Evolutionary conservation across 2,329 filamentous ascomycete genomes (phyloP).

Genomic region (Penicillium sp.): DNA sequence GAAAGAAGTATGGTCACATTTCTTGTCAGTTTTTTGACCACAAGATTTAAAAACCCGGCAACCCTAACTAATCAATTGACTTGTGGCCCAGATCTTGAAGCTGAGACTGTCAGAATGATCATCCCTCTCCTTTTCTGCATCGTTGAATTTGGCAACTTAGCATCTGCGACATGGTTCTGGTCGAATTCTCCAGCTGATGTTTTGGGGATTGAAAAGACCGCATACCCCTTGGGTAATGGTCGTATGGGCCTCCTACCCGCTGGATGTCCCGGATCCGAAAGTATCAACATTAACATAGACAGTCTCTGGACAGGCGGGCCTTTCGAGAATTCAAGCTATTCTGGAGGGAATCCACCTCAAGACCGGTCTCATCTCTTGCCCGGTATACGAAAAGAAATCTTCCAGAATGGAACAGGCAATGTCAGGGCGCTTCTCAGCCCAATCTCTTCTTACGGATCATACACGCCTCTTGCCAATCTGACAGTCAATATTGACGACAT

Average conservation of each 20-base stretch:
- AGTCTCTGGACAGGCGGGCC: conserved; percentile 28
- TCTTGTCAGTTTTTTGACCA: no score
- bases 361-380: conserved; percentile 17
- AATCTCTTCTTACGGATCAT: conserved; percentile 19
- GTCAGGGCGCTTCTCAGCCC: conserved; percentile 16
- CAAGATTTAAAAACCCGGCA: no score
- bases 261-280: conserved; percentile 1
- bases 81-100: no score
- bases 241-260: conserved; percentile 4
- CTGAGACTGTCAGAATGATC: no score
- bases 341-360: conserved; percentile 18
- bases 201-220: conserved; percentile 1
- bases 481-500: conserved; percentile 17
- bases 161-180: conserved; percentile 5
- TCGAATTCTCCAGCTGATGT: conserved; percentile 2
- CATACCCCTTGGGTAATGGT: conserved; percentile 9
- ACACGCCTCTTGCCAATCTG: conserved; percentile 23
- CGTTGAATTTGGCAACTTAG: no score
- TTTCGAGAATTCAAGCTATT: conserved; percentile 19
- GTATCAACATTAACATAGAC: conserved; percentile 25
- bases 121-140: no score
- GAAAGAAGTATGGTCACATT: no score
- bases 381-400: conserved; percentile 19
- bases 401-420: conserved; percentile 21
- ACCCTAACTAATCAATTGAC: no score